Conservation (phyloP, 1,139 yeast genomes). For the Wickerhamomyces sp. region DNA sequence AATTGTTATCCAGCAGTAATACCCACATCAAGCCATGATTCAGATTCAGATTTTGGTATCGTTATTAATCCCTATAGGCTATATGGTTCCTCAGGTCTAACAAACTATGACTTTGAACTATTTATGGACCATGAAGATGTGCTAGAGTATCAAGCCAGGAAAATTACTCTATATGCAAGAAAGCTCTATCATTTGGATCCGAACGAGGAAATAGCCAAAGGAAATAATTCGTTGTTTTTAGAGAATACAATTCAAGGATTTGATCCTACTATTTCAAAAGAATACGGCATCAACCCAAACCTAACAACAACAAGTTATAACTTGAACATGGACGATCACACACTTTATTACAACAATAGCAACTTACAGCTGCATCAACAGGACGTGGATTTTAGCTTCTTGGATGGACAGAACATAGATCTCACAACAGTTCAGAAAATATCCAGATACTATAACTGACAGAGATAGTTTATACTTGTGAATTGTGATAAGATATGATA, state of each 20-base stretch:
- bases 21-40: conserved; percentile 26
- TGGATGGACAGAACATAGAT: neutral
- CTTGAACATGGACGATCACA: conserved; percentile 1
- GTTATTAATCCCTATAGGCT: neutral
- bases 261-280: neutral
- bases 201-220: conserved; percentile 23
- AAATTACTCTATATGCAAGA: conserved; percentile 43
- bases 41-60: conserved; percentile 12
- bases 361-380: neutral
- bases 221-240: conserved; percentile 1
- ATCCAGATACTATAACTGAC: no score
- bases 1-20: conserved; percentile 46
- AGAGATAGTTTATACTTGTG: no score
- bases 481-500: no score
- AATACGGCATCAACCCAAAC: neutral
- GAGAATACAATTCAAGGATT: neutral
- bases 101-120: conserved; percentile 6
- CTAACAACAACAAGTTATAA: conserved; percentile 1
- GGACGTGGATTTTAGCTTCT: neutral
- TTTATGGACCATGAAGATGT: conserved; percentile 35
- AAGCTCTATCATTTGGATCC: conserved; percentile 37
- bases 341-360: neutral
- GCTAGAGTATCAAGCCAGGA: conserved; percentile 47
- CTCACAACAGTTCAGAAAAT: neutral
- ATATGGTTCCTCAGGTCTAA: conserved; percentile 1